Percentiles rank a stretch among this genome's conserved stretches.
Evolutionary conservation across 1,284 basidiomycete species (phyloP).

Genomic region (Puccinia novopanici): DNA sequence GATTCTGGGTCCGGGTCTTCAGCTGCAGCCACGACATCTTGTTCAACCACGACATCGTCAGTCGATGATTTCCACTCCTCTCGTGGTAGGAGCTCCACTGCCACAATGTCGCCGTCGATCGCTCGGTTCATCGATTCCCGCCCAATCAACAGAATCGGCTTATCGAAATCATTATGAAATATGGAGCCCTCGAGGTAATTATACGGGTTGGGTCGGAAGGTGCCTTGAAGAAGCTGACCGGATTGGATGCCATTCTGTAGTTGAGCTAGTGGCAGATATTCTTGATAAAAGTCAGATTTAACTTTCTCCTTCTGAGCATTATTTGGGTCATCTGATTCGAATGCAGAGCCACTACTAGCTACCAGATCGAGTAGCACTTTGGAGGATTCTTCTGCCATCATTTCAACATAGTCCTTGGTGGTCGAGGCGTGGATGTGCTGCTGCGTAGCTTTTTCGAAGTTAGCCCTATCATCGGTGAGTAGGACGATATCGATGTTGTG

Average conservation of each 20-base stretch:
- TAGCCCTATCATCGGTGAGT: conserved; percentile 85
- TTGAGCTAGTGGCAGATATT: conserved; percentile 78
- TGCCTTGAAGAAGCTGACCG: conserved; percentile 81
- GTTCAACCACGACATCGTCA: conserved; percentile 76
- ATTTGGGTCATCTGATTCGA: conserved; percentile 57
- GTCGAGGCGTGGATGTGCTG: conserved; percentile 67
- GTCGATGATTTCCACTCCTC: conserved; percentile 89
- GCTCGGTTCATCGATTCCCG: conserved; percentile 93
- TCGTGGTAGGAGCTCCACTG: conserved; percentile 82
- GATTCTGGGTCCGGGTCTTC: conserved; percentile 73
- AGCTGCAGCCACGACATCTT: conserved; percentile 75
- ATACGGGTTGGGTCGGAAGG: conserved; percentile 92
- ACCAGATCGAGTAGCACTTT: conserved; percentile 76
- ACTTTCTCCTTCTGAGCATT: conserved; percentile 14
- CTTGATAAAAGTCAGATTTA: conserved; percentile 55
- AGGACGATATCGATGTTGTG: conserved; percentile 68
- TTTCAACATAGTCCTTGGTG: conserved; percentile 80
- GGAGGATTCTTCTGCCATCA: conserved; percentile 65
- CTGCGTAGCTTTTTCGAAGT: conserved; percentile 73
- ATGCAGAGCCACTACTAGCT: conserved; percentile 65
- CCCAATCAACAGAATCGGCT: conserved; percentile 81
- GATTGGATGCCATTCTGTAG: conserved; percentile 81
- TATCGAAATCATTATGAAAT: conserved; percentile 70
- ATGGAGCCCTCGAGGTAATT: conserved; percentile 95
- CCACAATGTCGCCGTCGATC: conserved; percentile 90